A percentile compares a stretch with the other conserved stretches of the same genome.
phyloP scores from a whole-genome alignment of 345 rosid species.

The Diplotaxis tenuifolia region DNA sequence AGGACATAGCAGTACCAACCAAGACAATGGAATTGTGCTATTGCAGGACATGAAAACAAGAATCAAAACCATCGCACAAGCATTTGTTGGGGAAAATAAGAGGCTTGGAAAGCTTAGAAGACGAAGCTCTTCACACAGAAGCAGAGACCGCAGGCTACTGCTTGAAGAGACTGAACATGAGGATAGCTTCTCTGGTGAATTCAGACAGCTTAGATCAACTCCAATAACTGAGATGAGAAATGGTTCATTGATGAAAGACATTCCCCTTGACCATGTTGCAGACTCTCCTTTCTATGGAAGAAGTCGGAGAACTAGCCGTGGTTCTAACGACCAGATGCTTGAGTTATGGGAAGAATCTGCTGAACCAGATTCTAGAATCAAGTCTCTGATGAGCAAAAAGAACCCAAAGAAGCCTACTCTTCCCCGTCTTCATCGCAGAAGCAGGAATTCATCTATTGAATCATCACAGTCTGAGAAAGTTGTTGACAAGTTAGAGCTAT shows the following conservation, averaged over 20 bases:
- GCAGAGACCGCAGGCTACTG: conserved; percentile 33
- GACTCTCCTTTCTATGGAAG: conserved; percentile 54
- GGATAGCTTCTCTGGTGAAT: conserved; percentile 38
- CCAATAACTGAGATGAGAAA: conserved; percentile 40
- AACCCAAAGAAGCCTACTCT: conserved; percentile 26
- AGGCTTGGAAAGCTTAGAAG: conserved; percentile 39
- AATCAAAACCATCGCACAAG: conserved; percentile 64
- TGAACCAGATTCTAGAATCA: conserved; percentile 41
- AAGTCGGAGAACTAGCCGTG: conserved; percentile 47
- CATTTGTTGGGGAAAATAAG: conserved; percentile 52
- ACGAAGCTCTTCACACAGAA: conserved; percentile 30
- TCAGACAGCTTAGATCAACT: conserved; percentile 41
- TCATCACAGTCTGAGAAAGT: conserved; percentile 61
- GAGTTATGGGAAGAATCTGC: conserved; percentile 62
- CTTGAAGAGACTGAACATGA: conserved; percentile 35
- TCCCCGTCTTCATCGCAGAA: conserved; percentile 31
- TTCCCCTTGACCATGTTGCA: conserved; percentile 80
- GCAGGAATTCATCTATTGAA: conserved; percentile 43
- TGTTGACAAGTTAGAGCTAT: conserved; percentile 66
- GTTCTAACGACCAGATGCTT: conserved; percentile 53
- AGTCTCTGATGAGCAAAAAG: conserved; percentile 28
- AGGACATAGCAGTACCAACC: conserved; percentile 29
- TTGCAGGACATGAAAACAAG: conserved; percentile 61
- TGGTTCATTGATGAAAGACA: conserved; percentile 71
- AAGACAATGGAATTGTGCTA: conserved; percentile 51